These are phyloP conservation scores for Boletus rufocinnamomeus DNA, from an alignment of 768 basidiomycete species.

Conservation along the genomic window DNA sequence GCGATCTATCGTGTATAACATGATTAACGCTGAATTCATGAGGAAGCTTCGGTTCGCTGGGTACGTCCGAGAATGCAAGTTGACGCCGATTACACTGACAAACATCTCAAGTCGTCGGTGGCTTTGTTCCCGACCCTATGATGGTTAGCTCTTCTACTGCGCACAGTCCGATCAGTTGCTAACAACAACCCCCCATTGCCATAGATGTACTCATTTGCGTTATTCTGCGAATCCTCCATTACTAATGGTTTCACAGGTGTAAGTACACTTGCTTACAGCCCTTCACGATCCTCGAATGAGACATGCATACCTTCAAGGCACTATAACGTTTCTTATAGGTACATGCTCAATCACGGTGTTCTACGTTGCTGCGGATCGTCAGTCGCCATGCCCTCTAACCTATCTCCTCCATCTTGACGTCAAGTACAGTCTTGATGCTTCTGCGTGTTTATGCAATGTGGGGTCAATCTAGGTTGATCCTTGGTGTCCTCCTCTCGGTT, in stretches of 20 bases:
- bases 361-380: slow-evolving; percentile 5
- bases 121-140: neutral
- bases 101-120: neutral
- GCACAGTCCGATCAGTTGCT: neutral
- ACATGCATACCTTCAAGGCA: neutral
- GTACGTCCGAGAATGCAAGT: neutral
- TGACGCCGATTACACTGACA: neutral
- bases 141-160: neutral
- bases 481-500: slow-evolving; percentile 1
- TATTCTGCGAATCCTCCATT: neutral
- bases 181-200: neutral
- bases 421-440: slow-evolving; percentile 1
- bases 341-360: neutral
- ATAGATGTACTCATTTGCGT: neutral
- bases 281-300: neutral
- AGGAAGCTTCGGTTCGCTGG: neutral
- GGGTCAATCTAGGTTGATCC: slow-evolving; percentile 1
- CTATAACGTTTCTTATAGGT: neutral
- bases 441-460: slow-evolving; percentile 4
- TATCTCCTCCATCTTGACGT: no score
- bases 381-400: neutral
- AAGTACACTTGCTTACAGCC: neutral
- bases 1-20: neutral
- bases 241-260: neutral
- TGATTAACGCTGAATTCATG: neutral